Evolutionary conservation across 1,139 yeast genomes (phyloP).

Genomic region (Blastobotrys arbuscula): DNA sequence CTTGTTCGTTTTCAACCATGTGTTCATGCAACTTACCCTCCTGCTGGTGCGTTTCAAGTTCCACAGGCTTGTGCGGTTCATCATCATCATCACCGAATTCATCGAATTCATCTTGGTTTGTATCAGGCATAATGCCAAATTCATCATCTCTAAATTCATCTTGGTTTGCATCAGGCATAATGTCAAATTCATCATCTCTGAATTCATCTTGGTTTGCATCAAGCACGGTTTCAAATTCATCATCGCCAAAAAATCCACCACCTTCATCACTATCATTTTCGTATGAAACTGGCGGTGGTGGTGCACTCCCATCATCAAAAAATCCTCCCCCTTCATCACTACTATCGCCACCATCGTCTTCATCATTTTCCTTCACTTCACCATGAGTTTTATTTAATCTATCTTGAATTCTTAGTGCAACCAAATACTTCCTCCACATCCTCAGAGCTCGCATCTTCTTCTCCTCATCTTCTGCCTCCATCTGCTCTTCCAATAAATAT

Average conservation of each 20-base stretch:
- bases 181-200: neutral
- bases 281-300: neutral
- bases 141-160: neutral
- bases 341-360: constrained; percentile 10
- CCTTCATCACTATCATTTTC: constrained; percentile 8
- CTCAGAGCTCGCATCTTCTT: constrained; percentile 50
- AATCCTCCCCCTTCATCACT: constrained; percentile 11
- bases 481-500: constrained; percentile 50
- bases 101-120: neutral
- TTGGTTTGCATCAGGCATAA: neutral
- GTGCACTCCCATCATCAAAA: constrained; percentile 3
- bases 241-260: constrained; percentile 12
- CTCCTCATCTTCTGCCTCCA: constrained; percentile 42
- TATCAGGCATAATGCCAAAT: neutral
- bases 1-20: neutral
- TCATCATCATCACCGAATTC: neutral
- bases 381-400: constrained; percentile 68
- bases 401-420: constrained; percentile 65
- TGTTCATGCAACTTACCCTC: neutral
- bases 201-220: neutral
- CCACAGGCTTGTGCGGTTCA: neutral
- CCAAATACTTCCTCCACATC: constrained; percentile 68
- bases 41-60: neutral
- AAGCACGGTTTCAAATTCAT: neutral
- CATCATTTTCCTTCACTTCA: constrained; percentile 35